Evolutionary conservation across 768 basidiomycete species (phyloP), one percentile per base, ranked within the genome.

Genomic region (Pleurotus salmoneostramineus): DNA sequence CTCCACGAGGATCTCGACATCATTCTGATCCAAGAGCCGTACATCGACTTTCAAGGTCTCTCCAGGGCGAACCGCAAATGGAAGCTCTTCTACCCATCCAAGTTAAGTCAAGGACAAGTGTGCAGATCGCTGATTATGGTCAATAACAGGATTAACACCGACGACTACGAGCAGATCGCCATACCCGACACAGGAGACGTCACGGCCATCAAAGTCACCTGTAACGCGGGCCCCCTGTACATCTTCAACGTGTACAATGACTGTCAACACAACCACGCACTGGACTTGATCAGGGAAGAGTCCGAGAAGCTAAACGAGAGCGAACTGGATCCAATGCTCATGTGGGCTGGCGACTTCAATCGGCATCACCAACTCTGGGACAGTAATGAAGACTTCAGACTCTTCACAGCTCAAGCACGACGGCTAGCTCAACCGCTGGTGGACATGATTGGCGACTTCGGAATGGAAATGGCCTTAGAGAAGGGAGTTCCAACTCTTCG

Each of bases 341-440:
- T 61, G 11, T 49, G 48, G 48, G 48, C 48, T 1, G 48, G 48
- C 1, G 48, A 49, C 31, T 49, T 49, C 5, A 49, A 58, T 27
- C 32, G 52, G 35, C 76, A 77, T 56, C 72, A 75, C 62, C 69
- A 70, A 0, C 40, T 68, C 2, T 78, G 77, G 77, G 77, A 79
- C n/a, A 62, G 67, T 1, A 37, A 52, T 0, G 4, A 56, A 0
- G 74, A 77, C 58, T 4, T 31, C 0, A 66, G 69, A n/a, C 63
- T 73, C 0, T 71, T 71, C 52, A 67, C 62, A 0, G 40, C 11
- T 1, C 33, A 1, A 6, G 48, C 48, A 3, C 56, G 66, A 0
- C 50, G 61, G 3, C 49, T 32, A 0, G 62, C 66, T 0, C 8
- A 60, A n/a, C 40, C 12, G 6, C 61, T 69, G 0, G 44, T 69